Evolutionary conservation across 2,329 filamentous ascomycete species (phyloP).

Genomic region (Nemania sp.): DNA sequence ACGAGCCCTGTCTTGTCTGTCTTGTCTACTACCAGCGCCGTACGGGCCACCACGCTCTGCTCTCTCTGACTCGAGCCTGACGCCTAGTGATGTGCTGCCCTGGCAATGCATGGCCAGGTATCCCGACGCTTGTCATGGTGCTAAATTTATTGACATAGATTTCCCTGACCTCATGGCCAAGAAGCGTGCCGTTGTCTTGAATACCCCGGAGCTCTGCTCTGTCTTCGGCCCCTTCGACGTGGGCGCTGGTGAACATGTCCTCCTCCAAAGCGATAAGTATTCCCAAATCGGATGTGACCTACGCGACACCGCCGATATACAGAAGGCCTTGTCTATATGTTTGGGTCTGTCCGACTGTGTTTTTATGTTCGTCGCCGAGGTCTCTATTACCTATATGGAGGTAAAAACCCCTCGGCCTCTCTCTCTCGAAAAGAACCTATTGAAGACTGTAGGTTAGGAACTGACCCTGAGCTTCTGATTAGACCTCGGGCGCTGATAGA

Average conservation of each 20-base stretch:
- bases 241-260: slow-evolving; percentile 49
- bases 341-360: slow-evolving; percentile 62
- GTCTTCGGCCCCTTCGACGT: slow-evolving; percentile 51
- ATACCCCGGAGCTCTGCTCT: slow-evolving; percentile 62
- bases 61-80: slow-evolving; percentile 12
- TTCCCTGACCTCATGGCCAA: slow-evolving; percentile 78
- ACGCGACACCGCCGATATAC: slow-evolving; percentile 65
- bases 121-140: slow-evolving; percentile 58
- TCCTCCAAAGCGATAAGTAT: slow-evolving; percentile 72
- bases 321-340: slow-evolving; percentile 61
- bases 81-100: slow-evolving; percentile 76
- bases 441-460: not conserved
- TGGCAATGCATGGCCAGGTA: slow-evolving; percentile 80
- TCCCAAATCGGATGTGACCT: slow-evolving; percentile 82
- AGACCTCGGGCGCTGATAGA: slow-evolving; percentile 67
- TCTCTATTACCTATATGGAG: slow-evolving; percentile 91
- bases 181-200: slow-evolving; percentile 71
- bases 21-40: not conserved
- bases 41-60: not conserved
- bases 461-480: slow-evolving; percentile 1
- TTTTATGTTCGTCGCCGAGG: slow-evolving; percentile 84
- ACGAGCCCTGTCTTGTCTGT: no score
- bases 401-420: slow-evolving; percentile 2
- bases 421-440: no score
- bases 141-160: slow-evolving; percentile 82